These are phyloP conservation scores for Ganoderma sinense DNA, from an alignment of 1,284 basidiomycete genomes.

Conservation along the genomic window DNA sequence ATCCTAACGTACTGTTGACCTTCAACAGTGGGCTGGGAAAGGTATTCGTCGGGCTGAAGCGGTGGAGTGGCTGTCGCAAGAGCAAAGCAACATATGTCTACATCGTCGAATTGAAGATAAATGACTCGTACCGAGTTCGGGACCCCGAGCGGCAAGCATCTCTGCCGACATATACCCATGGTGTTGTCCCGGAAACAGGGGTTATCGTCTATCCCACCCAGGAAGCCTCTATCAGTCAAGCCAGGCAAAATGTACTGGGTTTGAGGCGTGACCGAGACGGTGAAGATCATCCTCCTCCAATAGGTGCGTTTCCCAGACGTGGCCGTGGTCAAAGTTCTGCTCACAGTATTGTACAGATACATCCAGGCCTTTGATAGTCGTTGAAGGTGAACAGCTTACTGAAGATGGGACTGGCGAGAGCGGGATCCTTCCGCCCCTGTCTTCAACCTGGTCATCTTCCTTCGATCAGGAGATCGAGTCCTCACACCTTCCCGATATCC, in stretches of 20 bases:
- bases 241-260: background rate
- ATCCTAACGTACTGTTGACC: slow-evolving; percentile 8
- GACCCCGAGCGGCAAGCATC: slow-evolving; percentile 6
- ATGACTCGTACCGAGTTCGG: background rate
- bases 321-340: background rate
- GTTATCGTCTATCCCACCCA: slow-evolving; percentile 6
- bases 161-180: slow-evolving; percentile 9
- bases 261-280: background rate
- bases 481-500: background rate
- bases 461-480: background rate
- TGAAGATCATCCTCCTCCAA: background rate
- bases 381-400: background rate
- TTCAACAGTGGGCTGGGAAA: slow-evolving; percentile 2
- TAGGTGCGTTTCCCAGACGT: background rate
- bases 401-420: background rate
- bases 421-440: background rate
- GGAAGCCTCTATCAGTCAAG: background rate
- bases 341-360: background rate
- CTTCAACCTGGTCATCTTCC: background rate
- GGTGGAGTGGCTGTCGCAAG: slow-evolving; percentile 12
- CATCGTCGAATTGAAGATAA: slow-evolving; percentile 10
- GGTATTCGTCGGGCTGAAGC: slow-evolving; percentile 5
- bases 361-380: background rate
- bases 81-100: slow-evolving; percentile 13
- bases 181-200: slow-evolving; percentile 10